Percentiles rank a stretch among this genome's conserved stretches.
These are phyloP conservation scores for Psilocybe sp. DNA, from an alignment of 768 basidiomycete species.

Conservation along the genomic window DNA sequence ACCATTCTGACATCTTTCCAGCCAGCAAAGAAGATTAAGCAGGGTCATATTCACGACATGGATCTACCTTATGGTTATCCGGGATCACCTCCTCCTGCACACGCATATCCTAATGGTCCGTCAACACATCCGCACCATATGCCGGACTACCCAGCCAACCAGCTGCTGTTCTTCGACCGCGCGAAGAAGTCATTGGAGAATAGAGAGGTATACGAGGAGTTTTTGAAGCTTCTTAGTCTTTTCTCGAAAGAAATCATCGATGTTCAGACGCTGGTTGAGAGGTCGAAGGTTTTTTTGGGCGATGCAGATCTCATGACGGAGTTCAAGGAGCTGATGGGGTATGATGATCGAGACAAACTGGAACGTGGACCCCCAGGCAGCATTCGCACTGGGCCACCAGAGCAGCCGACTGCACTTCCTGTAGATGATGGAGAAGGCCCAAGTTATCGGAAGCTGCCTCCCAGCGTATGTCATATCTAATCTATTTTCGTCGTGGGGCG, in stretches of 20 bases:
- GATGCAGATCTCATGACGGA: constrained; percentile 76
- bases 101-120: constrained; percentile 22
- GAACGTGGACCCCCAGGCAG: constrained; percentile 78
- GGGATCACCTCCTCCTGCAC: constrained; percentile 35
- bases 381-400: constrained; percentile 72
- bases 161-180: constrained; percentile 91
- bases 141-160: constrained; percentile 28
- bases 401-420: constrained; percentile 73
- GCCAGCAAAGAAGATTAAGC: constrained; percentile 64
- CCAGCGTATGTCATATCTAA: constrained; percentile 60
- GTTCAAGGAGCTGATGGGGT: constrained; percentile 85
- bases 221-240: constrained; percentile 87
- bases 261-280: constrained; percentile 74
- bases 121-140: constrained; percentile 16
- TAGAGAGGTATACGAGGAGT: constrained; percentile 85
- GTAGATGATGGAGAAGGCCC: constrained; percentile 87
- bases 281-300: constrained; percentile 78
- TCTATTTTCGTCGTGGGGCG: background rate
- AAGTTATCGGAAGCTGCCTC: constrained; percentile 88
- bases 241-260: constrained; percentile 94
- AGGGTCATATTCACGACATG: constrained; percentile 57
- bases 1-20: constrained; percentile 5
- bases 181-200: constrained; percentile 79
- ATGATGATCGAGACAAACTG: constrained; percentile 64
- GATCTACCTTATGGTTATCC: constrained; percentile 48